phyloP scores from a whole-genome alignment of 2,329 filamentous ascomycete genomes.

The Aspergillus sp. region DNA sequence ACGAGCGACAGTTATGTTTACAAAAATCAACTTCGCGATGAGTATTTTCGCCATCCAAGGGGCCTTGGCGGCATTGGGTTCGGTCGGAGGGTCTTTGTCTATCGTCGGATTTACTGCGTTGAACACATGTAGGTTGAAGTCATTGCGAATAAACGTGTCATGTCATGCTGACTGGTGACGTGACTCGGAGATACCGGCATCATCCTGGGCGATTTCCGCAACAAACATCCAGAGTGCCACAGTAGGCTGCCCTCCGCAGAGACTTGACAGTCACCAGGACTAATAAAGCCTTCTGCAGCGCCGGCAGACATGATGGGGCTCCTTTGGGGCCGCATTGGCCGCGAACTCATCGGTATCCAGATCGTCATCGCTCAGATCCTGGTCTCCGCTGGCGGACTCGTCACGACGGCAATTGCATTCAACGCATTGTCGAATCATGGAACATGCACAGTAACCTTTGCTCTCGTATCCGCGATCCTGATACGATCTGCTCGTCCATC shows the following conservation, averaged over 20 bases:
- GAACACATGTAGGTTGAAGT: too few relatives aligned
- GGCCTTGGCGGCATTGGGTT: constrained; percentile 12
- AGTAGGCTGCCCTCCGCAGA: too few relatives aligned
- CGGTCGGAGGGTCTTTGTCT: constrained; percentile 11
- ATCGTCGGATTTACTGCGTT: constrained; percentile 21
- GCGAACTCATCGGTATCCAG: constrained; percentile 49
- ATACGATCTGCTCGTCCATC: constrained; percentile 49
- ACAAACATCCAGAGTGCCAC: constrained; percentile 46
- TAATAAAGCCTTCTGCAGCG: too few relatives aligned
- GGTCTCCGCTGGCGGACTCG: constrained; percentile 51
- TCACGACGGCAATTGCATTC: constrained; percentile 53
- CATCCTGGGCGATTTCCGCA: constrained; percentile 48
- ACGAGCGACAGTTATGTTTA: constrained; percentile 46
- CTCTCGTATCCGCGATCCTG: constrained; percentile 46
- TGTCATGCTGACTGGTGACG: too few relatives aligned
- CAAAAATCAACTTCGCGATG: constrained; percentile 37
- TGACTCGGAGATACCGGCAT: constrained; percentile 44
- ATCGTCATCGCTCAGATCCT: constrained; percentile 56
- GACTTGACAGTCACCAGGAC: too few relatives aligned
- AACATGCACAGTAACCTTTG: constrained; percentile 55
- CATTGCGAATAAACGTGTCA: too few relatives aligned
- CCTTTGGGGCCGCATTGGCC: constrained; percentile 47
- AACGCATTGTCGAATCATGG: constrained; percentile 55
- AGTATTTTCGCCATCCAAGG: constrained; percentile 14
- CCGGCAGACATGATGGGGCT: constrained; percentile 54